A percentile compares a stretch with the other conserved stretches of the same genome.
Conservation (phyloP, 805 yeast species). For the Tetrapisispora phaffii region DNA sequence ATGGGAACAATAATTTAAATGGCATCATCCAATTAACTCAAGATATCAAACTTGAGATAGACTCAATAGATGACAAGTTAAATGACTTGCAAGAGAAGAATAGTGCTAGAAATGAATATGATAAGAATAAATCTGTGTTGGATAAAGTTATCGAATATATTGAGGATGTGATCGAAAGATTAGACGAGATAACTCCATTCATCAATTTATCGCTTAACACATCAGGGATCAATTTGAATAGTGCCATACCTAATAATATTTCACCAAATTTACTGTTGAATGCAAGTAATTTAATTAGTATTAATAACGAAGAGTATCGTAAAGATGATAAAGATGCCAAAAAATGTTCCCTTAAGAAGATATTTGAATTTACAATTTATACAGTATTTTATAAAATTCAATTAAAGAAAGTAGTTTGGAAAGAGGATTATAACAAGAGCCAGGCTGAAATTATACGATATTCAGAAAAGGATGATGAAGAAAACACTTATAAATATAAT, state of each 20-base stretch:
- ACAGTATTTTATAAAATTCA: slow-evolving; percentile 51
- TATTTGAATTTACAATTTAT: slow-evolving; percentile 46
- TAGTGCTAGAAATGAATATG: slow-evolving; percentile 23
- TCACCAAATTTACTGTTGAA: slow-evolving; percentile 61
- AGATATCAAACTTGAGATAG: slow-evolving; percentile 49
- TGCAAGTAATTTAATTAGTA: slow-evolving; percentile 40
- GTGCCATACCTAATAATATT: slow-evolving; percentile 39
- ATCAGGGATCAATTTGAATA: slow-evolving; percentile 52
- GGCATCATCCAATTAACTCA: slow-evolving; percentile 45
- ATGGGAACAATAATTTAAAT: slow-evolving; percentile 50
- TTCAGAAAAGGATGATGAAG: slow-evolving; percentile 3
- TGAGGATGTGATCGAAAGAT: slow-evolving; percentile 37
- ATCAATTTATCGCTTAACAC: slow-evolving; percentile 57
- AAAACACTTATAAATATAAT: slow-evolving; percentile 32
- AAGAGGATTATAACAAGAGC: slow-evolving; percentile 54
- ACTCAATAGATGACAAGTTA: slow-evolving; percentile 43
- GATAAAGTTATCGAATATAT: slow-evolving; percentile 42
- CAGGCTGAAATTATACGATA: slow-evolving; percentile 34
- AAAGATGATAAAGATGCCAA: background rate
- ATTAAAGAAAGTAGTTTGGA: slow-evolving; percentile 50
- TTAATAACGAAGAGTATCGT: slow-evolving; percentile 7
- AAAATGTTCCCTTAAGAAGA: slow-evolving; percentile 28
- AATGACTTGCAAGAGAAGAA: slow-evolving; percentile 30
- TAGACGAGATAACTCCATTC: slow-evolving; percentile 62
- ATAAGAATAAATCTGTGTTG: slow-evolving; percentile 12